Base-by-base conservation (phyloP, 2,329 filamentous ascomycete genomes). In the Byssoonygena ceratinophila region DNA sequence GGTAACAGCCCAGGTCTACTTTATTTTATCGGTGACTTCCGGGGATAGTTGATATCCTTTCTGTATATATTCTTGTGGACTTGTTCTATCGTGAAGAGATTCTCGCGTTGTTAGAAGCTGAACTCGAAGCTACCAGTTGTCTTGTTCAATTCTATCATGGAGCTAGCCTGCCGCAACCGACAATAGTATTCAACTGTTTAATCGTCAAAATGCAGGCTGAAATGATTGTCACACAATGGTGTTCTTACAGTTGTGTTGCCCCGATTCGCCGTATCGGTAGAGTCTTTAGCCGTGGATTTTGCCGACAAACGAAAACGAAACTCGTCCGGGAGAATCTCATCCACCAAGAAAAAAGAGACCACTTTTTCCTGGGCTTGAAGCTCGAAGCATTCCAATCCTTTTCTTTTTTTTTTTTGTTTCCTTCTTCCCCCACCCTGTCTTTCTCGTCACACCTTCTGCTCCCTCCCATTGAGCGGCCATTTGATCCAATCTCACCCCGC, bases 261-360 rank as follows among this genome's bases (percentile, higher is more conserved):
- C 22, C 29, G 31, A 11, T 37, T 47, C 45, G n/a, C 31, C 11
- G 11, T 16, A 8, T 40, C 46, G 46, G 36, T 16, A 31, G 46
- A 41, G 34, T 41, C 34, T 49, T 49, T 41, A 49, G 46, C 46
- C 46, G 46, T 49, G 14, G 36, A 49, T 31, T 41, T 49, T 49
- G 46, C 46, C 46, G 46, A 25, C 20, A 25, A 7, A 20, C 31
- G 32, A 47, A 47, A 47, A 47, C 22, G 32, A 36, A 12, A 25
- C 27, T 8, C 29, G 1, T 23, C 31, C 44, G 2, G 31, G 20
- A 46, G n/a, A 9, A 9, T 3, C 18, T 16, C 6, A 25, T 16
- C 18, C 14, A 23, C 7, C 29, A n/a, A 46, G 2, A 23, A 25
- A 22, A 39, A 39, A 39, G 9, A 31, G 22, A 32, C 11, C 1